Evolutionary conservation across 495 filamentous ascomycete species (phyloP), one percentile per base, ranked within the genome.

Genomic region (Hypoxylon cercidicola): DNA sequence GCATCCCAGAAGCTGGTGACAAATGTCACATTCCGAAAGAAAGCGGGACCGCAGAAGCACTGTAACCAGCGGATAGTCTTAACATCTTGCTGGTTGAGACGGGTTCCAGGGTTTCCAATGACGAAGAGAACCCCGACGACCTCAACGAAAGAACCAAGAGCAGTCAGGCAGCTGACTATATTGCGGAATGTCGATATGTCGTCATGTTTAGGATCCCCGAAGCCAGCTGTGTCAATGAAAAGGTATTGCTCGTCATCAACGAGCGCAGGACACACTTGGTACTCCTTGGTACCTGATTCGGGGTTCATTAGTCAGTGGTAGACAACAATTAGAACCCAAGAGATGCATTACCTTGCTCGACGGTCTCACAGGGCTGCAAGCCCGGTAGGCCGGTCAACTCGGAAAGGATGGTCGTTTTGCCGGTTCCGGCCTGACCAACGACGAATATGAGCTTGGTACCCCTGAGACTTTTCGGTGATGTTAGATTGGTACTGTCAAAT

Each of bases 361-460:
- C n/a, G n/a, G n/a, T n/a, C n/a, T n/a, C n/a, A 18, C 19, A 10
- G 44, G 44, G 11, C 5, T 18, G 15, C 11, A 48, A 48, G 19
- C 21, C 44, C 13, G n/a, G n/a, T n/a, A 48, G 15, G 9, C 44
- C 44, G 21, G 18, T 48, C 19, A 48, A 21, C 19, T 48, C 44
- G 2, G 4, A 2, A 10, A 48, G 9, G 12, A 48, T 12, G 12
- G 44, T 48, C 12, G 44, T 21, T 21, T 48, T 48, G n/a, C 44
- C 44, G 2, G 44, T 48, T 10, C 44, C 44, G 8, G 44, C 19
- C 11, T 21, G 12, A 11, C 44, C 44, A 18, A 48, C 12, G 5
- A 48, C 44, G 19, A 48, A 48, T 2, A 48, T 48, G 19, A 48
- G 44, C 44, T 48, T 48, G 5, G 30, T 32, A 5, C 30, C 30